Conservation (phyloP, 768 basidiomycete genomes). For the Mycena chlorophos region DNA sequence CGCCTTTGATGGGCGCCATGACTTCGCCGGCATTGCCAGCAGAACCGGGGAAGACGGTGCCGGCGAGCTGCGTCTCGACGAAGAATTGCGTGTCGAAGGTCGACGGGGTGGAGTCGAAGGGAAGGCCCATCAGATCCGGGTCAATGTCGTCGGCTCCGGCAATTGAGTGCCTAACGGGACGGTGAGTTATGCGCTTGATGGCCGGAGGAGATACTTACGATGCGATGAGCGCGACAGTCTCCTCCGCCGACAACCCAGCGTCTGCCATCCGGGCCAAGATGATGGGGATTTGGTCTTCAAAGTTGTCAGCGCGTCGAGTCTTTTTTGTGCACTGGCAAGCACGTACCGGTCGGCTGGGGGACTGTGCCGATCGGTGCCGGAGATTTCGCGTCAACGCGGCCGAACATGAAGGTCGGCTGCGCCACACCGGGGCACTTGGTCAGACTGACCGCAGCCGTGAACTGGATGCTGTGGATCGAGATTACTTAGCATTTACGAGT, state of each 20-base stretch:
- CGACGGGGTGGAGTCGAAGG: not conserved
- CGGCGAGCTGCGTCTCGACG: constrained; percentile 47
- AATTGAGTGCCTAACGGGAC: no score
- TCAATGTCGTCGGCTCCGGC: no score
- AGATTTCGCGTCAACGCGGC: constrained; percentile 24
- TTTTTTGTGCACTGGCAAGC: not conserved
- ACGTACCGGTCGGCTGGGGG: constrained; percentile 27
- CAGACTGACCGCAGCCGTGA: constrained; percentile 32
- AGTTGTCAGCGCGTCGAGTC: no score
- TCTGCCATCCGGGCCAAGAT: no score
- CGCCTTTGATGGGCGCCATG: constrained; percentile 39
- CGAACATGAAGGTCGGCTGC: constrained; percentile 30
- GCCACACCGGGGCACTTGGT: constrained; percentile 37
- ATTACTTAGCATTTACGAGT: no score
- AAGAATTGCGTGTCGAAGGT: no score
- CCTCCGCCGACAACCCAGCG: no score
- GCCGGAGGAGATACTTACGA: no score
- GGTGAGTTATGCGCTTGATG: constrained; percentile 2
- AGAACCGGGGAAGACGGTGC: constrained; percentile 41
- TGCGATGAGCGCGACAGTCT: no score
- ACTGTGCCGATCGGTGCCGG: constrained; percentile 23
- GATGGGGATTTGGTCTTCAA: no score
- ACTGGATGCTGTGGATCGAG: constrained; percentile 25
- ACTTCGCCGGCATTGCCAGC: constrained; percentile 41
- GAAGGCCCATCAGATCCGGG: not conserved